Percentiles rank a stretch among this genome's conserved stretches.
Conservation (phyloP, 1,284 basidiomycete species). For the Sporisorium iseilematis-ciliati region DNA sequence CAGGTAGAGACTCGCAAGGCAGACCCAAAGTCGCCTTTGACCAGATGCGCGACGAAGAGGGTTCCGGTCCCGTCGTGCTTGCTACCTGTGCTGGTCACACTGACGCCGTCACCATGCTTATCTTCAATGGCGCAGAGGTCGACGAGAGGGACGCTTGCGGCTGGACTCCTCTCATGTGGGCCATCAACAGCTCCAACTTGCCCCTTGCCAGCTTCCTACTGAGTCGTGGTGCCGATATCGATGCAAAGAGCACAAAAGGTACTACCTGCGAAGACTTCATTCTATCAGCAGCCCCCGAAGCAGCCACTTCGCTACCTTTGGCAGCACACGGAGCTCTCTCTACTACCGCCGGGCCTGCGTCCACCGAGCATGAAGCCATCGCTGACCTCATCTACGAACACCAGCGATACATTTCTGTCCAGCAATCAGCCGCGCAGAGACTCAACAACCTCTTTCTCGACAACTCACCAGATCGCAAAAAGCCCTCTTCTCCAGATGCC, state of each 20-base stretch:
- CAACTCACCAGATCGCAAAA: slow-evolving; percentile 23
- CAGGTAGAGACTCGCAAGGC: slow-evolving; percentile 17
- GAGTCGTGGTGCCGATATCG: slow-evolving; percentile 77
- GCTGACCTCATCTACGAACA: slow-evolving; percentile 63
- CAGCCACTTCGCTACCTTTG: slow-evolving; percentile 12
- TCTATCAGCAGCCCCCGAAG: slow-evolving; percentile 53
- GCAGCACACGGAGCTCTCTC: not conserved
- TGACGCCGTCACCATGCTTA: slow-evolving; percentile 59
- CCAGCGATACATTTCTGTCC: slow-evolving; percentile 42
- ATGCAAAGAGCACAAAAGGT: slow-evolving; percentile 55
- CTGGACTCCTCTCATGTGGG: slow-evolving; percentile 96
- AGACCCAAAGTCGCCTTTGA: slow-evolving; percentile 22
- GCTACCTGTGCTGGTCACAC: slow-evolving; percentile 59
- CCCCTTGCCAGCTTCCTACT: slow-evolving; percentile 91
- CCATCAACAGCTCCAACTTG: slow-evolving; percentile 86
- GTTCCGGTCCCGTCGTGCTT: slow-evolving; percentile 59
- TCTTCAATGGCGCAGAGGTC: slow-evolving; percentile 55
- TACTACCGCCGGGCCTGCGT: slow-evolving; percentile 1
- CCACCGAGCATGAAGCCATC: slow-evolving; percentile 53
- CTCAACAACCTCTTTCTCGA: slow-evolving; percentile 39
- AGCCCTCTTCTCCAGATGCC: not conserved
- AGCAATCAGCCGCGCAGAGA: slow-evolving; percentile 43
- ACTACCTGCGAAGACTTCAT: slow-evolving; percentile 64
- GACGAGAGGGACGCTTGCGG: slow-evolving; percentile 72
- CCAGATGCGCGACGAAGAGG: slow-evolving; percentile 54